Evolutionary conservation across 495 filamentous ascomycete genomes (phyloP).

Genomic region (Corynascus novoguineensis): DNA sequence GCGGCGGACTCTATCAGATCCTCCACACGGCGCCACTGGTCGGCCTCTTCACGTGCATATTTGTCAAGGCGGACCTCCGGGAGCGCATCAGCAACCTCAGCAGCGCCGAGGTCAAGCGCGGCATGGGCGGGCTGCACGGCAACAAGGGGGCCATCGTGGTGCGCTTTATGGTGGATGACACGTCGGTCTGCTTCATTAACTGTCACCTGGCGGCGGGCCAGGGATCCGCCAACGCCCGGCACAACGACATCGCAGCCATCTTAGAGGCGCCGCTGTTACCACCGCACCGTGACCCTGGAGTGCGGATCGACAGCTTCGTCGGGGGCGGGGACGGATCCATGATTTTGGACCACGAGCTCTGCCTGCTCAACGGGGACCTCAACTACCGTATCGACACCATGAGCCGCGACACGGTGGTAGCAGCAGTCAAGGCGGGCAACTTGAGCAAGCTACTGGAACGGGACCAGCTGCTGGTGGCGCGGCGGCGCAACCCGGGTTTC

Average conservation of each 20-base stretch:
- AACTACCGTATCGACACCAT: conserved; percentile 99
- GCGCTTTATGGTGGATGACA: conserved; percentile 86
- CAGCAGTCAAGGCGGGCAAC: conserved; percentile 71
- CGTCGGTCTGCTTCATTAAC: conserved; percentile 91
- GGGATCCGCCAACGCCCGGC: conserved; percentile 78
- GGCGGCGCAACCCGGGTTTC: conserved; percentile 83
- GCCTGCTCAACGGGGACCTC: conserved; percentile 89
- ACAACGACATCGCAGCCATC: conserved; percentile 89
- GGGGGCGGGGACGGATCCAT: conserved; percentile 91
- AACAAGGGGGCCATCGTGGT: conserved; percentile 96
- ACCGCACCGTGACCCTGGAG: conserved; percentile 51
- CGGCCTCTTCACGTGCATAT: conserved; percentile 91
- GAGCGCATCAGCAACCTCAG: conserved; percentile 68
- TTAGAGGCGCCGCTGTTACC: conserved; percentile 73
- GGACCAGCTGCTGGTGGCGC: conserved; percentile 83
- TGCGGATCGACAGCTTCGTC: conserved; percentile 69
- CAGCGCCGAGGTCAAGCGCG: conserved; percentile 82
- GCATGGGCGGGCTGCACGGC: conserved; percentile 87
- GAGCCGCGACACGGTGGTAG: conserved; percentile 82
- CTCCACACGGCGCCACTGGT: conserved; percentile 86
- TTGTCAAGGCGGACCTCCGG: conserved; percentile 75
- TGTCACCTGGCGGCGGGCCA: conserved; percentile 96
- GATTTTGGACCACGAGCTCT: conserved; percentile 96
- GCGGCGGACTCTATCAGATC: conserved; percentile 69
- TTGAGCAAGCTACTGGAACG: conserved; percentile 87